Evolutionary conservation across 345 rosid genomes (phyloP).

Genomic region (Arabis hirsuta): DNA sequence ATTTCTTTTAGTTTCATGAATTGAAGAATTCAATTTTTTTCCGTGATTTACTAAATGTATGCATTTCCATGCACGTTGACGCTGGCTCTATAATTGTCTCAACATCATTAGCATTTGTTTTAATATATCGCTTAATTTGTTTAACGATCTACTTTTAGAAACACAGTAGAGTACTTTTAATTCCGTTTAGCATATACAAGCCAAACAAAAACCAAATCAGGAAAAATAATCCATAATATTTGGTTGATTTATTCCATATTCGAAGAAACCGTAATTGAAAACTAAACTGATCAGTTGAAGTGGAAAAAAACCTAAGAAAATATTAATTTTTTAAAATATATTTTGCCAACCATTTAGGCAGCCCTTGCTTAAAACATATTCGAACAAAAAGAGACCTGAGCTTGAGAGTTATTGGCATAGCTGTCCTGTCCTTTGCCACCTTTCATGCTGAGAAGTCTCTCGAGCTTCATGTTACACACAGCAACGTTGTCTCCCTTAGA

Average conservation of each 20-base stretch:
- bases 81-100: constrained; percentile 21
- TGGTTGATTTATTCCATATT: no score
- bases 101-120: neutral
- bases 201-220: no score
- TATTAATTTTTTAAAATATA: no score
- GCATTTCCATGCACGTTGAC: constrained; percentile 31
- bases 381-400: constrained; percentile 62
- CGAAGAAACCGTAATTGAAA: neutral
- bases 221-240: no score
- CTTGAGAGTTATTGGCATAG: constrained; percentile 96
- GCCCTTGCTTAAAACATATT: constrained; percentile 8
- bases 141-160: no score
- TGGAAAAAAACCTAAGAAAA: no score
- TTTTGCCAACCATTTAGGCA: neutral
- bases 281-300: neutral
- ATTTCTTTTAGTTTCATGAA: neutral
- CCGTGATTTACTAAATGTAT: constrained; percentile 21
- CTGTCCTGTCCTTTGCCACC: constrained; percentile 92
- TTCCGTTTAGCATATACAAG: no score
- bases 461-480: constrained; percentile 70
- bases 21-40: neutral
- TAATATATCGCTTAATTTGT: no score
- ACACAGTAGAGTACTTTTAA: no score
- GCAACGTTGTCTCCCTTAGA: constrained; percentile 61
- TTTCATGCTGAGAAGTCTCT: constrained; percentile 89